Evolutionary conservation across 2,329 filamentous ascomycete species (phyloP).

Genomic region (Aureobasidium sp.): DNA sequence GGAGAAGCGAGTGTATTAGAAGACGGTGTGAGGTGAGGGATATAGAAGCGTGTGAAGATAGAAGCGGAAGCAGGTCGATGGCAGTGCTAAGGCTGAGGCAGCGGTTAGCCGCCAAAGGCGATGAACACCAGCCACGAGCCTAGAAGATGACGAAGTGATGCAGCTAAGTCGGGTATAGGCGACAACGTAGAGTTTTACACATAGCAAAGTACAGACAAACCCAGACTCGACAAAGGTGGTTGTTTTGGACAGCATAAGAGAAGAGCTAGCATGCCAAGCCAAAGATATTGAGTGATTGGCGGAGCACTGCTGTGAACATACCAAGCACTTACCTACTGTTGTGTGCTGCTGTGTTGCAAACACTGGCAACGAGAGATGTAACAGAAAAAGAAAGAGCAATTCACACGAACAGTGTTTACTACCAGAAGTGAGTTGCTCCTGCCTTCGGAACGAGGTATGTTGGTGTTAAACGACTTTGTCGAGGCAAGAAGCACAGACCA

Average conservation of each 20-base stretch:
- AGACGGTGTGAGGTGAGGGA: background rate
- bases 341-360: background rate
- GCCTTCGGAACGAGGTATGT: background rate
- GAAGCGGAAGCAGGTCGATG: constrained; percentile 1
- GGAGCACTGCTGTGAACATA: background rate
- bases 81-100: constrained; percentile 11
- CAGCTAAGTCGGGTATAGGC: background rate
- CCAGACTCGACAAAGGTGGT: background rate
- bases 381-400: background rate
- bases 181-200: background rate
- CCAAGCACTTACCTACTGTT: background rate
- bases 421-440: background rate
- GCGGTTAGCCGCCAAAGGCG: background rate
- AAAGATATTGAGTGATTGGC: constrained; percentile 2
- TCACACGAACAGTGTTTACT: too few species aligned
- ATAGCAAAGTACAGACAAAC: background rate
- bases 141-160: background rate
- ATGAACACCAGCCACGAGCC: constrained; percentile 6
- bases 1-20: background rate
- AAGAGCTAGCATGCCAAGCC: constrained; percentile 3
- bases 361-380: background rate
- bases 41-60: background rate
- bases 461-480: background rate
- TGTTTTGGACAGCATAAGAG: background rate
- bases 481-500: background rate